phyloP scores from a whole-genome alignment of 805 yeast genomes.

The Torulaspora gathmanii region DNA sequence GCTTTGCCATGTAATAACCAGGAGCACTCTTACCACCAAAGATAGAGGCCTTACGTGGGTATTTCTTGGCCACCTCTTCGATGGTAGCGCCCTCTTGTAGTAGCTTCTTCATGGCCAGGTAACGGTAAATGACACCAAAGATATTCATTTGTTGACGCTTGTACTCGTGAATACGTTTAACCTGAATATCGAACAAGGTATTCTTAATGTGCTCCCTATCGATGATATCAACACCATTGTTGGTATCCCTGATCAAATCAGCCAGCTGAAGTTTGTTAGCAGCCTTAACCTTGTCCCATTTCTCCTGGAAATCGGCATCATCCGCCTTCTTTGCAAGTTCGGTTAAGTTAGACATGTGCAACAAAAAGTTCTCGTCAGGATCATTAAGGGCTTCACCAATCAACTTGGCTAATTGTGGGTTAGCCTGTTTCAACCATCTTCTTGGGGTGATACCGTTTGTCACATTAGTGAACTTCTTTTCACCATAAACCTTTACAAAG shows the following conservation, averaged over 20 bases:
- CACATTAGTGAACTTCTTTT: slow-evolving; percentile 81
- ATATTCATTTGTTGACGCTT: slow-evolving; percentile 92
- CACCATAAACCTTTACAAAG: slow-evolving; percentile 77
- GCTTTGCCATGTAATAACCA: slow-evolving; percentile 94
- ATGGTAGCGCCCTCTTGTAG: slow-evolving; percentile 42
- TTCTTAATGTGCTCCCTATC: slow-evolving; percentile 52
- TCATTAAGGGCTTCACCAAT: slow-evolving; percentile 58
- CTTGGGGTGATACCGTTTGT: slow-evolving; percentile 96
- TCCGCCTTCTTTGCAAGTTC: slow-evolving; percentile 60
- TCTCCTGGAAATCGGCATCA: slow-evolving; percentile 59
- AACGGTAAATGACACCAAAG: slow-evolving; percentile 82
- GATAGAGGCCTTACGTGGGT: slow-evolving; percentile 69
- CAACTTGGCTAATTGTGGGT: slow-evolving; percentile 70
- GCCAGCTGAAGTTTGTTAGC: slow-evolving; percentile 67
- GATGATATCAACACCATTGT: slow-evolving; percentile 51
- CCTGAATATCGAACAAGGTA: slow-evolving; percentile 85
- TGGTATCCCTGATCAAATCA: slow-evolving; percentile 55
- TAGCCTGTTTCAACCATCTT: slow-evolving; percentile 93
- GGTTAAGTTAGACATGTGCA: slow-evolving; percentile 63
- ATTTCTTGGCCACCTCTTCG: slow-evolving; percentile 54
- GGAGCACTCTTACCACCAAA: slow-evolving; percentile 97
- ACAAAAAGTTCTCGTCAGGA: slow-evolving; percentile 64
- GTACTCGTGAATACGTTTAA: slow-evolving; percentile 91
- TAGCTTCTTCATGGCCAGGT: slow-evolving; percentile 62
- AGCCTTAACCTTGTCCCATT: slow-evolving; percentile 69